Conservation (phyloP, 805 yeast species). For the Candida railenensis region DNA sequence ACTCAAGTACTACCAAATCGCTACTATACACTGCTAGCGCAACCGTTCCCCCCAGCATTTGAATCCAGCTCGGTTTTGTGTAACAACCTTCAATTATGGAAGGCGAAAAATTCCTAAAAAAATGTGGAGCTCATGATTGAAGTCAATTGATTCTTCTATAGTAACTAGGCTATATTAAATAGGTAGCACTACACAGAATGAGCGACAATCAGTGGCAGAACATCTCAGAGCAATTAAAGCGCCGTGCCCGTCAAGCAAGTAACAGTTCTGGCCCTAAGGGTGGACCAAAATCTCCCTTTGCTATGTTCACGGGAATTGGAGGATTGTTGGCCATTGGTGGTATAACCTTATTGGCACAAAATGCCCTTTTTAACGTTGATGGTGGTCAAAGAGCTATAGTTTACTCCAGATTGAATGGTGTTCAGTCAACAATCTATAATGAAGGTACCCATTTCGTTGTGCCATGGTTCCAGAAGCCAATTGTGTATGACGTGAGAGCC, state of each 20-base stretch:
- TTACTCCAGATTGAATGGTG: constrained; percentile 84
- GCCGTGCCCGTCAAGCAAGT: constrained; percentile 33
- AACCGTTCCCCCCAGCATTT: too few relatives aligned
- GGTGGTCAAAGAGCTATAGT: constrained; percentile 99
- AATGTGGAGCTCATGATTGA: background rate
- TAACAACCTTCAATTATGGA: too few relatives aligned
- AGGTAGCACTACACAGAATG: constrained; percentile 19
- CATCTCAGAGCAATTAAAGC: constrained; percentile 40
- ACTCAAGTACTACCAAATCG: too few relatives aligned
- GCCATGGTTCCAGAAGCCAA: constrained; percentile 94
- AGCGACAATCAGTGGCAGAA: constrained; percentile 43
- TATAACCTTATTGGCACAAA: constrained; percentile 38
- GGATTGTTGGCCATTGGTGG: constrained; percentile 42
- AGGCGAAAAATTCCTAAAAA: too few relatives aligned
- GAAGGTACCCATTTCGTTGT: constrained; percentile 95
- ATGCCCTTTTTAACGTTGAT: constrained; percentile 66
- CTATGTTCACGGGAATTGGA: constrained; percentile 41
- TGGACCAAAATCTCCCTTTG: constrained; percentile 36
- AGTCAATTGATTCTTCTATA: background rate
- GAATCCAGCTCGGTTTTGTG: too few relatives aligned
- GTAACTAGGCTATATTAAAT: background rate
- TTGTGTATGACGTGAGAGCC: constrained; percentile 92
- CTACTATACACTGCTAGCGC: too few relatives aligned
- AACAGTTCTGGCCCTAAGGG: constrained; percentile 17
- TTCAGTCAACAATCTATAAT: constrained; percentile 73